Base-by-base conservation (phyloP, 441 rosid genomes). In the Euphorbia schlechtendalii region DNA sequence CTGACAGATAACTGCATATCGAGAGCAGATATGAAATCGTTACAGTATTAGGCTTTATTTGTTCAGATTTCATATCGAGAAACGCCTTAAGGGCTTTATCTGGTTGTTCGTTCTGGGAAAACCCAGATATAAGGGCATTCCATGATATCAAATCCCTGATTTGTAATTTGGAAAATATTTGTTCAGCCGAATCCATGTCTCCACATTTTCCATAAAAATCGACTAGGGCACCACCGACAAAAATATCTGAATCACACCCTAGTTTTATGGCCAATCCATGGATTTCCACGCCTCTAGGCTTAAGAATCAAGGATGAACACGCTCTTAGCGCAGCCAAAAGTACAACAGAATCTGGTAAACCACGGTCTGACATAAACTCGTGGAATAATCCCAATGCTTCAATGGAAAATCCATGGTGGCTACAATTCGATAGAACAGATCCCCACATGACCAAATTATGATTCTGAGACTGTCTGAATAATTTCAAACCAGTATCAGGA, bases 121-220 rank as follows among this genome's bases (percentile, higher is more conserved):
- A 82, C 63, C 77, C 86, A 20, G 80, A 69, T 68, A 82, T 72
- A 22, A 79, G 56, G 48, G 82, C 77, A 77, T 79, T 82, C 82
- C 80, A 77, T 8, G 78, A 43, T 12, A 82, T 66, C 69, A 77
- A 63, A 71, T 82, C 83, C 69, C 68, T 75, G 6, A 22, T 45
- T 18, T 14, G 64, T 69, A 82, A 67, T 57, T 75, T 55, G 27
- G 20, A 8, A 38, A 79, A 79, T 55, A 57, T 69, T 46, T 69
- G 56, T 69, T 77, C 66, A 58, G 78, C 74, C 49, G 76, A 75
- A 27, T 77, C 41, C 36, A 68, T 68, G 53, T 75, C 74, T 64
- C 73, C 22, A 43, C 75, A 69, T 77, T 79, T 79, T 66, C 77
- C 86, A 67, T 79, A 75, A 65, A 75, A 48, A 56, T 82, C 83